phyloP scores from a whole-genome alignment of 208 protist species.

The Wallacemonas collosoma region DNA sequence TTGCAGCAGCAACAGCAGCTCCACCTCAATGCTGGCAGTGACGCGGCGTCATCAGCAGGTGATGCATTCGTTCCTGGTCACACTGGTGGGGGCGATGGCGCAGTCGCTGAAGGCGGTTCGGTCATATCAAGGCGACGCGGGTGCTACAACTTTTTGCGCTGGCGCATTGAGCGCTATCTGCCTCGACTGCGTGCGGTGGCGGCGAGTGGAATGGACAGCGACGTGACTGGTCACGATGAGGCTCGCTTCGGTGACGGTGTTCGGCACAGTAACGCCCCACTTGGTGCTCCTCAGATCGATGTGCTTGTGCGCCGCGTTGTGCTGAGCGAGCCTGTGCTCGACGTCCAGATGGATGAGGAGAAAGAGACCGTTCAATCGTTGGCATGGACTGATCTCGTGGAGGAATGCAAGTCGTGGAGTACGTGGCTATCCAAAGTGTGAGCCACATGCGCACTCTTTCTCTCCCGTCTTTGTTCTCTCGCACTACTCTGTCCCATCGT shows the following conservation, averaged over 20 bases:
- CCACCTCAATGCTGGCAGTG: not conserved
- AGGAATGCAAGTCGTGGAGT: constrained; percentile 67
- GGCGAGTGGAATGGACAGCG: not conserved
- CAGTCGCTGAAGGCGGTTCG: not conserved
- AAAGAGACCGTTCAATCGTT: constrained; percentile 41
- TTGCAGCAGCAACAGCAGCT: constrained; percentile 11
- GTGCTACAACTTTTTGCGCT: constrained; percentile 72
- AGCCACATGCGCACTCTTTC: constrained; percentile 7
- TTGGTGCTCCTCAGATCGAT: constrained; percentile 51
- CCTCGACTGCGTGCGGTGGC: constrained; percentile 33
- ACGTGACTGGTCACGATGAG: not conserved
- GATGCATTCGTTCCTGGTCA: constrained; percentile 10
- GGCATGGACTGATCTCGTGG: constrained; percentile 61
- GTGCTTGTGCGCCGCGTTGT: constrained; percentile 50
- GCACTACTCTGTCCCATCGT: no score
- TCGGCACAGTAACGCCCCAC: constrained; percentile 7
- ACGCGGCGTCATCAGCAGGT: not conserved
- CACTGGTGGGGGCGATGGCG: not conserved
- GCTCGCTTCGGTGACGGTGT: not conserved
- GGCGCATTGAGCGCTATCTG: constrained; percentile 71
- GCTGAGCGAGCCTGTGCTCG: constrained; percentile 41
- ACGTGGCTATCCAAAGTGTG: constrained; percentile 66
- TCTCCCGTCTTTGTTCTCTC: not conserved
- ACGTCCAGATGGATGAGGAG: constrained; percentile 63
- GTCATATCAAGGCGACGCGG: constrained; percentile 48